Base-by-base conservation (phyloP, 495 filamentous ascomycete species). In the Aspergillus sparsus region DNA sequence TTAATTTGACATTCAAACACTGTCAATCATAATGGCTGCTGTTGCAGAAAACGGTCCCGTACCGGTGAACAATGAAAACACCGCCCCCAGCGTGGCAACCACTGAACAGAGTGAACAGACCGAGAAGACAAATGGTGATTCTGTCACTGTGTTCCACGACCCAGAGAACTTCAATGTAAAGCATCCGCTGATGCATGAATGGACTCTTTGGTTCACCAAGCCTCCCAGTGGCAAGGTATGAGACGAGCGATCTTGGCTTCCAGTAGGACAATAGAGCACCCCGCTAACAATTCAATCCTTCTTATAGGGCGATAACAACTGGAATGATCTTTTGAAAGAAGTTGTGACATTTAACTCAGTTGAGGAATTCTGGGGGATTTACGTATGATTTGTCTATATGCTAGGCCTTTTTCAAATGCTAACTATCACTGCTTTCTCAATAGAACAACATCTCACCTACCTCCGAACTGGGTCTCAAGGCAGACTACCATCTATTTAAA, bases 131-230 rank as follows among this genome's bases (percentile, higher is more conserved):
- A 75, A 77, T 54, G 74, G 74, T 33, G 85, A 91, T 61, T 77
- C 85, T 16, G 76, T 96, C 66, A 98, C 94, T 31, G 92, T 98
- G 58, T 98, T 98, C 80, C 91, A 98, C 73, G 89, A 97, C 78
- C 86, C 92, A 52, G 89, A 97, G 53, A 96, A 97, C 81, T 98
- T 98, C 84, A 98, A 95, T 69, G 93, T 97, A 71, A 98, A 98
- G 80, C 94, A 98, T 73, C 93, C 92, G 42, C 79, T 98, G 52
- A 91, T 94, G 84, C 88, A 96, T 77, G 87, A 89, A 67, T 98
- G 94, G 94, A 98, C 95, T 18, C 80, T 98, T 52, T 98, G 94
- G 94, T 98, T 98, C 80, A 98, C 94, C 69, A 98, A 98, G 83
- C 94, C 94, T 34, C 91, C 94, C 37, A 94, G 88, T 72, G 92